Percentiles rank a stretch among this genome's conserved stretches.
phyloP scores from a whole-genome alignment of 2,329 filamentous ascomycete genomes.

The Huntiella bhutanensis region DNA sequence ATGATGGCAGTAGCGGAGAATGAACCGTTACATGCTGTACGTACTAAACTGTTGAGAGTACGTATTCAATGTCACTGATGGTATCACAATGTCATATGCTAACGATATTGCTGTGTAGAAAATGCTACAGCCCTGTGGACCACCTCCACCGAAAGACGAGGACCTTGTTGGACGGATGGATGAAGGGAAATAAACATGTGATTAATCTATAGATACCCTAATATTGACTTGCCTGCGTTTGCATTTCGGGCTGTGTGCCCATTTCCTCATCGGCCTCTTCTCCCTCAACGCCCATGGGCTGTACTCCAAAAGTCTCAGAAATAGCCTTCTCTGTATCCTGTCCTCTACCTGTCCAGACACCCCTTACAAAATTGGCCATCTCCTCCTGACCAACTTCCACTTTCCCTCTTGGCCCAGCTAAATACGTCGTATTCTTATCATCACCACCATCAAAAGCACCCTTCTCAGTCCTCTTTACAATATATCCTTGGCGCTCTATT shows the following conservation, averaged over 20 bases:
- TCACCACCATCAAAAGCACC: conserved; percentile 19
- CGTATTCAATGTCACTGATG: conserved; percentile 12
- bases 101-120: conserved; percentile 25
- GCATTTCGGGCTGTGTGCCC: conserved; percentile 7
- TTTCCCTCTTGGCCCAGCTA: conserved; percentile 68
- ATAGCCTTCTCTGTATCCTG: conserved; percentile 41
- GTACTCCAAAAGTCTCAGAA: conserved; percentile 40
- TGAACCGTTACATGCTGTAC: conserved; percentile 61
- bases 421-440: conserved; percentile 63
- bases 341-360: conserved; percentile 35
- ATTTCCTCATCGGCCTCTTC: conserved; percentile 15
- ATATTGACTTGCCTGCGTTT: not conserved
- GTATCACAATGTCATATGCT: not conserved
- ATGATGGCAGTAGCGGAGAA: conserved; percentile 86
- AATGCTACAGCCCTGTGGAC: conserved; percentile 45
- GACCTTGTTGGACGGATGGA: conserved; percentile 16
- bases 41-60: conserved; percentile 61
- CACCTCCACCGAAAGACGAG: conserved; percentile 37
- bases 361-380: conserved; percentile 49
- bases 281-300: conserved; percentile 13
- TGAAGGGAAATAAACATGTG: conserved; percentile 6
- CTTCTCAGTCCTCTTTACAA: conserved; percentile 54
- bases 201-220: not conserved
- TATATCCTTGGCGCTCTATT: conserved; percentile 67
- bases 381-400: conserved; percentile 66